A percentile compares a stretch with the other conserved stretches of the same genome.
Evolutionary conservation across 148 eudicot species (phyloP).

Genomic region (Cornus controversa): DNA sequence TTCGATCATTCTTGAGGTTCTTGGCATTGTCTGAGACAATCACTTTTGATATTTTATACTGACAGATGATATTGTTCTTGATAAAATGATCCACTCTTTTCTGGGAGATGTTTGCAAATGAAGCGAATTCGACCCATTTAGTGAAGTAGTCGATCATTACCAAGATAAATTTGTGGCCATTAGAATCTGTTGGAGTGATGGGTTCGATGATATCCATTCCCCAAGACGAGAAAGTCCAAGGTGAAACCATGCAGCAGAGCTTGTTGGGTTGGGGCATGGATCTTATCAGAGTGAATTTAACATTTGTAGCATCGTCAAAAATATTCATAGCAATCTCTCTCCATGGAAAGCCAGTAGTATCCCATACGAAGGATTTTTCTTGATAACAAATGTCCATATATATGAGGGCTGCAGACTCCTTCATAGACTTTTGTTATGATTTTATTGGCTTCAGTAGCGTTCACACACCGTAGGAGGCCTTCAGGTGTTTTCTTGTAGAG

Average conservation of each 20-base stretch:
- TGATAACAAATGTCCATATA: background rate
- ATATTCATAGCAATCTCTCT: background rate
- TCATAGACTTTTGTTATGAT: background rate
- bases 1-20: background rate
- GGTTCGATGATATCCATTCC: slow-evolving; percentile 1
- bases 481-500: background rate
- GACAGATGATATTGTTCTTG: background rate
- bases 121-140: background rate
- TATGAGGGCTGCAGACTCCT: background rate
- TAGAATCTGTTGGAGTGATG: background rate
- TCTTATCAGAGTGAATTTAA: background rate
- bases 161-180: background rate
- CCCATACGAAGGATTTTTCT: background rate
- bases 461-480: background rate
- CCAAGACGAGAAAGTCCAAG: background rate
- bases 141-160: background rate
- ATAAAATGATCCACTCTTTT: background rate
- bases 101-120: background rate
- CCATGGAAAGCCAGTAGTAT: background rate
- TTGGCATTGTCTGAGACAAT: background rate
- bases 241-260: background rate
- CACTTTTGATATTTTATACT: background rate
- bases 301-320: background rate
- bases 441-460: background rate
- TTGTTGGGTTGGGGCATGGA: background rate